A percentile compares a stretch with the other conserved stretches of the same genome.
These are phyloP conservation scores for Paraphysoderma sedebokerense DNA, from an alignment of 371 early-diverging fungal species.

Conservation along the genomic window DNA sequence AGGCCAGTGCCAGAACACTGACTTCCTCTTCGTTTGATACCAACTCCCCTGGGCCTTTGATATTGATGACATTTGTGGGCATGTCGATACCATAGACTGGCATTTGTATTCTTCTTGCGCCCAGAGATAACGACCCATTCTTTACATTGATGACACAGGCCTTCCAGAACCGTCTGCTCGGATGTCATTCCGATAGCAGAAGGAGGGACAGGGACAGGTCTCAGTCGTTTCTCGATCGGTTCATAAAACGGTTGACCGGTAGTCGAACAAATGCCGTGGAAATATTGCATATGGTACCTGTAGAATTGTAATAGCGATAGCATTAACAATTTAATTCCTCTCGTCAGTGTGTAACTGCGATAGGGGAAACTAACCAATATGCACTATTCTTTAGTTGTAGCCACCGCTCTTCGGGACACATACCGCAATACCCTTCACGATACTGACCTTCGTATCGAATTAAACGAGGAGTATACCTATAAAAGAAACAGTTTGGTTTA, in stretches of 20 bases:
- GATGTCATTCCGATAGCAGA: conserved; percentile 7
- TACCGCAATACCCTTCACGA: conserved; percentile 79
- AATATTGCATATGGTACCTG: conserved; percentile 88
- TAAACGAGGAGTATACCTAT: conserved; percentile 52
- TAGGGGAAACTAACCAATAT: conserved; percentile 51
- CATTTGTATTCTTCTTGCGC: conserved; percentile 55
- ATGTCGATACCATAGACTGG: conserved; percentile 75
- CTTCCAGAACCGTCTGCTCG: conserved; percentile 52
- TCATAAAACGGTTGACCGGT: conserved; percentile 60
- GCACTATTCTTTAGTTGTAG: conserved; percentile 83
- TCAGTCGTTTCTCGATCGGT: conserved; percentile 36
- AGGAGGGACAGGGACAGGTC: not conserved
- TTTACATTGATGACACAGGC: conserved; percentile 71
- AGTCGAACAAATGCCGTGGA: conserved; percentile 78
- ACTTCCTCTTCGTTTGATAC: no score
- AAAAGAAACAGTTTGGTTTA: not conserved
- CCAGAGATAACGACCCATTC: conserved; percentile 61
- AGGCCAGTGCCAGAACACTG: no score
- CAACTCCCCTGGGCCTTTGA: no score
- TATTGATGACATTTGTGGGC: conserved; percentile 86
- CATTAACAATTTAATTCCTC: not conserved
- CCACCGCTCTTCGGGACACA: conserved; percentile 75
- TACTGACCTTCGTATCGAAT: conserved; percentile 58
- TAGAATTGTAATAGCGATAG: not conserved
- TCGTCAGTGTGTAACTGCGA: not conserved